Base-by-base conservation (phyloP, 2,329 filamentous ascomycete species). In the Apiospora aurea region DNA sequence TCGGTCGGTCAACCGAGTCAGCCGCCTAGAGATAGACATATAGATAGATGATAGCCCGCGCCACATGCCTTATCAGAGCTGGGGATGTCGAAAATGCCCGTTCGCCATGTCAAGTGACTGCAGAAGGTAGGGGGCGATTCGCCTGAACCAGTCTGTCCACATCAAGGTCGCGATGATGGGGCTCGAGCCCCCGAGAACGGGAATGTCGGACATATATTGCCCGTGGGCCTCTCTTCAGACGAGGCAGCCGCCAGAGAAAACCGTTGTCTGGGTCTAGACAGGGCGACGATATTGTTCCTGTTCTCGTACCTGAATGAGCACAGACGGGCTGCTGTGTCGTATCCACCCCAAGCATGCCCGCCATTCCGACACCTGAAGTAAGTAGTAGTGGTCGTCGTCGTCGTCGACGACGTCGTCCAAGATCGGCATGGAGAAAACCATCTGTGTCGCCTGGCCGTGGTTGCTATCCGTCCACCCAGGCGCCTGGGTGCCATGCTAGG, bases 381-480 rank as follows among this genome's bases (percentile, higher is more conserved):
- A 64, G 34, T 6, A 38, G 53, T 21, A 16, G 53, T 61, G 29
- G 53, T 61, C 6, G 26, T 38, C 53, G 57, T 64, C 29, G 46
- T n/a, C 46, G 1, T 46, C 29, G 29, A 13, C 53, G 16, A 38
- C 7, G 16, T 41, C 34, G 34, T 41, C 57, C 57, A 41, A 41
- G 57, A 64, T 41, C 57, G 21, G 57, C 57, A 64, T 64, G 57
- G 41, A 34, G 57, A 64, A 64, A 64, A 64, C 34, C 57, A 64
- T 64, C 34, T 41, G 57, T 64, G 57, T 64, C 57, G 41, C 57
- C 57, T 21, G 57, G 57, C 34, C 57, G 41, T 34, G 57, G 57
- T 41, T 41, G 34, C 57, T 64, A n/a, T 24, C 57, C 57, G 57
- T 41, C 34, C 34, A 64, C 57, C 57, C 57, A 64, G 57, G 18